Conservation (phyloP, 805 yeast genomes). For the Lachancea cidri region DNA sequence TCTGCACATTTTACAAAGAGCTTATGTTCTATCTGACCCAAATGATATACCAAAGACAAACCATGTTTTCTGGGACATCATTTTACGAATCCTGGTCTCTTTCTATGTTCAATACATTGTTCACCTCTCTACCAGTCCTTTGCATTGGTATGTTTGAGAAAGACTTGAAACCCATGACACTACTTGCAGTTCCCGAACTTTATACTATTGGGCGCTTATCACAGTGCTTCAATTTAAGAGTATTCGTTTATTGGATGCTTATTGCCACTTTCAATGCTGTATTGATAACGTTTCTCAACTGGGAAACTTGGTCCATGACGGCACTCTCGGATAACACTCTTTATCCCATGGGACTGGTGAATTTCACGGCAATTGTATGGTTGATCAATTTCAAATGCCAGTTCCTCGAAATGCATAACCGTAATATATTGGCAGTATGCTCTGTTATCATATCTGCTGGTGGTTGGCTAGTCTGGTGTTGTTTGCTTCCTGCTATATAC, state of each 20-base stretch:
- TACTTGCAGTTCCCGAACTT: slow-evolving; percentile 87
- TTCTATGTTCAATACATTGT: slow-evolving; percentile 94
- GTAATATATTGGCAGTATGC: slow-evolving; percentile 62
- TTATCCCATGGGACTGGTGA: slow-evolving; percentile 74
- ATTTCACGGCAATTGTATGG: slow-evolving; percentile 66
- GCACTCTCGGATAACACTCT: slow-evolving; percentile 69
- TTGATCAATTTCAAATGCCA: slow-evolving; percentile 76
- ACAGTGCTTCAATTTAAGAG: slow-evolving; percentile 62
- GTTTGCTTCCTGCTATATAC: slow-evolving; percentile 68
- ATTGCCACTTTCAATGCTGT: slow-evolving; percentile 71
- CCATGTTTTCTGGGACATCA: slow-evolving; percentile 89
- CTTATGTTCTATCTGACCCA: slow-evolving; percentile 85
- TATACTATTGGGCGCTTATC: slow-evolving; percentile 72
- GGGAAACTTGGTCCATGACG: slow-evolving; percentile 64
- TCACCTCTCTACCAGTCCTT: slow-evolving; percentile 87
- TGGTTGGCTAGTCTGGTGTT: slow-evolving; percentile 86
- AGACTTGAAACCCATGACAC: slow-evolving; percentile 82
- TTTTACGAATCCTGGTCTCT: slow-evolving; percentile 93
- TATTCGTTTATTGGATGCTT: slow-evolving; percentile 74
- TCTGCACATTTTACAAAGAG: slow-evolving; percentile 94
- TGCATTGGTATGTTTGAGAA: slow-evolving; percentile 94
- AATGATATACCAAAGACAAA: slow-evolving; percentile 76
- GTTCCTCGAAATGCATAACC: slow-evolving; percentile 71
- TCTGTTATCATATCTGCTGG: slow-evolving; percentile 66
- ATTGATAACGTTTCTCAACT: slow-evolving; percentile 60